Evolutionary conservation across 257 asterid species (phyloP).

Genomic region (Orobanche coerulescens): DNA sequence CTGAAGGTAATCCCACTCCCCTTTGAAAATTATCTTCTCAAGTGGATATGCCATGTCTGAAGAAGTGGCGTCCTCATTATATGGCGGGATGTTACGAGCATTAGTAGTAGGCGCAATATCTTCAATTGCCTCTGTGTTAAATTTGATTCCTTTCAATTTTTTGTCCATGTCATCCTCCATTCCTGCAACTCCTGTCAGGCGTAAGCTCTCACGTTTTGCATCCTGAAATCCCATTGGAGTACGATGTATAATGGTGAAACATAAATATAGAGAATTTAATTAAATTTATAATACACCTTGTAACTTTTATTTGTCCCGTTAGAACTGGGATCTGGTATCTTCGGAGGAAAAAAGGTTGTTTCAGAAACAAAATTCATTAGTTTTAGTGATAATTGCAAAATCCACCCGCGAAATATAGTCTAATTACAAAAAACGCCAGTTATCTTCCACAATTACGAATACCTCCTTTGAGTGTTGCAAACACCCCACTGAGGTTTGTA

Average conservation of each 20-base stretch:
- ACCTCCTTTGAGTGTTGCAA: no score
- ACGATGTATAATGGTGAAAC: not conserved
- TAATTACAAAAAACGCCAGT: no score
- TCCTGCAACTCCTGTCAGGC: constrained; percentile 38
- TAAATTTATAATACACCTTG: not conserved
- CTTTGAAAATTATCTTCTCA: constrained; percentile 59
- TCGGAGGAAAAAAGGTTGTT: not conserved
- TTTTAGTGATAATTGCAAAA: no score
- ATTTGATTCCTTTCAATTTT: constrained; percentile 31
- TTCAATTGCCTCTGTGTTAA: constrained; percentile 51
- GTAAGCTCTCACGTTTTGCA: constrained; percentile 34
- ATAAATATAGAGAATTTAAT: not conserved
- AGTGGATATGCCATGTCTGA: constrained; percentile 71
- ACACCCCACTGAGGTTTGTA: no score
- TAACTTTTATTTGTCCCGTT: not conserved
- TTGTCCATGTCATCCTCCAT: constrained; percentile 30
- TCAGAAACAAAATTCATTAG: no score
- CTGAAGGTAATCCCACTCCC: constrained; percentile 77
- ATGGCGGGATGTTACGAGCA: constrained; percentile 57
- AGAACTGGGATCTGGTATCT: not conserved
- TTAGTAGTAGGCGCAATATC: constrained; percentile 21
- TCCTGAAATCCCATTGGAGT: constrained; percentile 31
- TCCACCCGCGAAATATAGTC: no score
- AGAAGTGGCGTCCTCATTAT: constrained; percentile 54
- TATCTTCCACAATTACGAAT: no score